Percentiles rank a stretch among this genome's conserved stretches.
phyloP scores from a whole-genome alignment of 2,329 filamentous ascomycete genomes.

The Fonsecaea pedrosoi region DNA sequence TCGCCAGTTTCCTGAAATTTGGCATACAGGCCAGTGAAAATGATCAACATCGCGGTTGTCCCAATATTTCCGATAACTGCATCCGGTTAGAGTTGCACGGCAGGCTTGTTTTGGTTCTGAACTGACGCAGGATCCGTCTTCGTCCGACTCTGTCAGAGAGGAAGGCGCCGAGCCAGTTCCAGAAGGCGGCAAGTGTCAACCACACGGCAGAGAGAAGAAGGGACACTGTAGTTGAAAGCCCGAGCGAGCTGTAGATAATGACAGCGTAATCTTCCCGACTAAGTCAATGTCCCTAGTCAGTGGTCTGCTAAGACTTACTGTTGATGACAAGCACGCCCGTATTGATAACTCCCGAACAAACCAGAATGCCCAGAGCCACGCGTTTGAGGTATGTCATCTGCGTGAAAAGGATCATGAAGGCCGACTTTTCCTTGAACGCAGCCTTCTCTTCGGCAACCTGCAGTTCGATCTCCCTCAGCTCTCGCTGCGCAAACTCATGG shows the following conservation, averaged over 20 bases:
- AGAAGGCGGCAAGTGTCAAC: neutral
- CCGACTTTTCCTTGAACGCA: neutral
- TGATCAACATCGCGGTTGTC: neutral
- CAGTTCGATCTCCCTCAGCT: conserved; percentile 34
- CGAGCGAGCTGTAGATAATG: neutral
- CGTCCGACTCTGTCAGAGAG: neutral
- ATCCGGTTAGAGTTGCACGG: too few species aligned
- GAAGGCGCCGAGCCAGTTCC: neutral
- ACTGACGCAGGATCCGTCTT: neutral
- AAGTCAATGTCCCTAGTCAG: too few species aligned
- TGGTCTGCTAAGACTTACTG: neutral
- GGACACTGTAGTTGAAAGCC: neutral
- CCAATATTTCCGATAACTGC: neutral
- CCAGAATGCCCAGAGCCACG: neutral
- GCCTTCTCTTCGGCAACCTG: conserved; percentile 30
- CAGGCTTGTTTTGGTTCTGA: neutral
- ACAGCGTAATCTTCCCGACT: neutral
- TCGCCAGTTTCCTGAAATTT: neutral
- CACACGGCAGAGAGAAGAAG: neutral
- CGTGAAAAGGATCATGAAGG: neutral
- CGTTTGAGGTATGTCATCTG: neutral
- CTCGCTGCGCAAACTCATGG: conserved; percentile 22
- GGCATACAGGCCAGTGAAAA: neutral
- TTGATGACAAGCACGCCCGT: neutral
- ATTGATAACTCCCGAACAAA: neutral